Percentiles rank a stretch among this genome's conserved stretches.
These are phyloP conservation scores for Candida nitratophila DNA, from an alignment of 805 yeast species.

Conservation along the genomic window DNA sequence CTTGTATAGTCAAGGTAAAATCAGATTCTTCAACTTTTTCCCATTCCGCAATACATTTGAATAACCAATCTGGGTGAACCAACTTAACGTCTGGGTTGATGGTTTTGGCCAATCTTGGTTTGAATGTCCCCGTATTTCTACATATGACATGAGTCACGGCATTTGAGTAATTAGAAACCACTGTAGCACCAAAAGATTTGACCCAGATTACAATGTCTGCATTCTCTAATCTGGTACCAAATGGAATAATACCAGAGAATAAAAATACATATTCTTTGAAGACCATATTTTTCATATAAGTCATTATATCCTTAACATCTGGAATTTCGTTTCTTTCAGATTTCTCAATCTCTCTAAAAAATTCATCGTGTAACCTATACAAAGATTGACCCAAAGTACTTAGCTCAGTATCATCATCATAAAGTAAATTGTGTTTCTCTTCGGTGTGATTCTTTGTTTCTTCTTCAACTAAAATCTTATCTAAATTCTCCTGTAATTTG, in stretches of 20 bases:
- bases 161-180: slow-evolving; percentile 61
- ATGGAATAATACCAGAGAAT: slow-evolving; percentile 84
- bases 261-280: slow-evolving; percentile 64
- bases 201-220: slow-evolving; percentile 94
- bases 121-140: slow-evolving; percentile 70
- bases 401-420: slow-evolving; percentile 80
- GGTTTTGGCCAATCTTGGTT: slow-evolving; percentile 73
- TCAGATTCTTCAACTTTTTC: slow-evolving; percentile 53
- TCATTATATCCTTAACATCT: slow-evolving; percentile 65
- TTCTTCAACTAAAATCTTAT: slow-evolving; percentile 34
- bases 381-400: slow-evolving; percentile 55
- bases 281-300: slow-evolving; percentile 61
- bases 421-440: slow-evolving; percentile 44
- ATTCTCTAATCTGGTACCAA: slow-evolving; percentile 61
- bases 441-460: slow-evolving; percentile 16
- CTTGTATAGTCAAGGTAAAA: slow-evolving; percentile 46
- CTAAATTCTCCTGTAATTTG: slow-evolving; percentile 68
- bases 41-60: slow-evolving; percentile 81
- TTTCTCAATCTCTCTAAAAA: slow-evolving; percentile 44
- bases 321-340: slow-evolving; percentile 30
- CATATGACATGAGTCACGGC: slow-evolving; percentile 87
- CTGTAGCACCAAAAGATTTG: slow-evolving; percentile 82
- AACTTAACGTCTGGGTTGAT: slow-evolving; percentile 55
- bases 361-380: slow-evolving; percentile 55
- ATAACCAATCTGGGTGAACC: slow-evolving; percentile 92